phyloP scores from a whole-genome alignment of 2,329 filamentous ascomycete species.

The Apiospora kogelbergensis region DNA sequence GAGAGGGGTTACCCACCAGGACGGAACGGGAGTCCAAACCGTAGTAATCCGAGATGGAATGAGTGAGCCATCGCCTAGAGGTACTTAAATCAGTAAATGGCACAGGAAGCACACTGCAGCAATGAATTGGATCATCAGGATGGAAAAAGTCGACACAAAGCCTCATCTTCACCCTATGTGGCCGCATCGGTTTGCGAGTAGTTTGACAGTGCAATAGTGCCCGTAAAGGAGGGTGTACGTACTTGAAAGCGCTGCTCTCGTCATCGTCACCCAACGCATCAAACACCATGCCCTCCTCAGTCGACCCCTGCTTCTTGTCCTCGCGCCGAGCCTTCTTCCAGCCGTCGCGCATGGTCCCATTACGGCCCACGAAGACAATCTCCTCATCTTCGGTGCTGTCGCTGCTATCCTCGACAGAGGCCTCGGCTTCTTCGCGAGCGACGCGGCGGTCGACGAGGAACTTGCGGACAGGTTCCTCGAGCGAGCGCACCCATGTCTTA shows the following conservation, averaged over 20 bases:
- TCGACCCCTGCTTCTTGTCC: constrained; percentile 47
- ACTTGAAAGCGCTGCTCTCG: constrained; percentile 79
- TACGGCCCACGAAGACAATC: constrained; percentile 82
- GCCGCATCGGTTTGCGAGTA: not conserved
- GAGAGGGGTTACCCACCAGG: constrained; percentile 67
- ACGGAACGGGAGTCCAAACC: constrained; percentile 82
- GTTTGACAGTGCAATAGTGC: not conserved
- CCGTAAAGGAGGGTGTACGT: constrained; percentile 35
- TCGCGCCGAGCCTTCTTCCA: constrained; percentile 53
- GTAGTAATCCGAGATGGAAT: constrained; percentile 91
- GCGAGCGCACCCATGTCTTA: constrained; percentile 74
- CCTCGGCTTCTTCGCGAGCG: constrained; percentile 38
- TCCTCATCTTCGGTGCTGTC: constrained; percentile 49
- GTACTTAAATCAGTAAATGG: constrained; percentile 13
- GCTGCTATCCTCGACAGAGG: constrained; percentile 10
- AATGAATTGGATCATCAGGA: not conserved
- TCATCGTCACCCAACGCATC: constrained; percentile 72
- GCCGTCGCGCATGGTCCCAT: constrained; percentile 57
- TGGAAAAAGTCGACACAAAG: not conserved
- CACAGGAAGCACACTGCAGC: not conserved
- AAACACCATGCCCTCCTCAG: constrained; percentile 69
- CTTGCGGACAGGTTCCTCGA: constrained; percentile 80
- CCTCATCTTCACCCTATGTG: not conserved
- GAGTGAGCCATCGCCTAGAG: constrained; percentile 84
- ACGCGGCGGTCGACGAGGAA: constrained; percentile 64